These are phyloP conservation scores for Nadsonia fulvescens DNA, from an alignment of 805 yeast genomes.

Conservation along the genomic window DNA sequence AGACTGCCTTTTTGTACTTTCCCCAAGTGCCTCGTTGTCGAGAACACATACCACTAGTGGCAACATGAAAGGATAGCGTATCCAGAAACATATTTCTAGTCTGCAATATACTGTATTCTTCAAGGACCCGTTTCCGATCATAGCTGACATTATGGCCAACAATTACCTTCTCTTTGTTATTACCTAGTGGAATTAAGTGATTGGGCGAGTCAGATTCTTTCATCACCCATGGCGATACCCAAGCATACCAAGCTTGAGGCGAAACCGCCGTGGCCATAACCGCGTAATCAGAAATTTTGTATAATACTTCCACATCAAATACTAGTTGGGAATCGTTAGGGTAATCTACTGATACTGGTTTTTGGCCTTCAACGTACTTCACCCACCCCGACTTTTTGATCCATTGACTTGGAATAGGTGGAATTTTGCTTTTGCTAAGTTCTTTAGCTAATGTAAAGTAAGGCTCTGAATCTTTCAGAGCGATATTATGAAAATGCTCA, in stretches of 20 bases:
- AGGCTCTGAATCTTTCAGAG: conserved; percentile 37
- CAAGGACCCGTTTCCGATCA: conserved; percentile 72
- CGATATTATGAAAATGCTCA: conserved; percentile 66
- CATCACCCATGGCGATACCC: conserved; percentile 80
- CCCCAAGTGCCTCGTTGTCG: conserved; percentile 71
- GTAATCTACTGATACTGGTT: conserved; percentile 38
- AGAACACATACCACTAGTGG: conserved; percentile 82
- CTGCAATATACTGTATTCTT: conserved; percentile 55
- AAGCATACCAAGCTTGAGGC: conserved; percentile 69
- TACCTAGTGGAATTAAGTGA: conserved; percentile 65
- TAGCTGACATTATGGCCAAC: conserved; percentile 85
- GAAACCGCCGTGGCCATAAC: conserved; percentile 70
- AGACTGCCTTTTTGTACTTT: conserved; percentile 16
- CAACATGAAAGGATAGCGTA: conserved; percentile 84
- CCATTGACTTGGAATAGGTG: conserved; percentile 35
- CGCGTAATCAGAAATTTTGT: conserved; percentile 56
- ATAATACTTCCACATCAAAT: conserved; percentile 81
- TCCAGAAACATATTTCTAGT: conserved; percentile 71
- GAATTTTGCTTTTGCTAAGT: conserved; percentile 24
- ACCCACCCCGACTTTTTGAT: conserved; percentile 59
- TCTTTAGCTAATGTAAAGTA: conserved; percentile 34
- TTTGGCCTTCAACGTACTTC: conserved; percentile 37
- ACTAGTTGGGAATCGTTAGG: conserved; percentile 62
- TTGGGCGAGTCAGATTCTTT: conserved; percentile 26
- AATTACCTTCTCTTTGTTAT: conserved; percentile 32